Evolutionary conservation across 352 stramenopile species (phyloP), one percentile per base, ranked within the genome.

Genomic region (Plasmopara halstedii): DNA sequence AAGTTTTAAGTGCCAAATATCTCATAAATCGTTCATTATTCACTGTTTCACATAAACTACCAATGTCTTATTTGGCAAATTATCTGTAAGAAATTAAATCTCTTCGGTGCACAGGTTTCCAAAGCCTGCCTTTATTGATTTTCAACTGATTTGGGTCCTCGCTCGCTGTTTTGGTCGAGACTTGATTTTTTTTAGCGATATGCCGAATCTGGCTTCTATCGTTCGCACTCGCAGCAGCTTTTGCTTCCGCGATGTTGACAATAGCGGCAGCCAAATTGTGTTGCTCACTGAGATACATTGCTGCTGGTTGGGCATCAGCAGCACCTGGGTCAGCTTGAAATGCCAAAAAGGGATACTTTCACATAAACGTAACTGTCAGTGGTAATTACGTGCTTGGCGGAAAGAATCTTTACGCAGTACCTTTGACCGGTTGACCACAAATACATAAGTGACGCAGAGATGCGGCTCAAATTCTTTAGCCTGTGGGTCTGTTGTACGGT

Each of bases 401-500:
- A 1, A 13, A 55, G 4, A 46, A 8, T 20, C 33, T 6, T 7
- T 22, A 23, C 1, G 4, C 21, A 13, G 21, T 59, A 94, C 79
- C 61, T 87, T 88, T 18, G 45, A 49, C 14, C 82, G 75, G 56
- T 94, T 84, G 20, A 91, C 79, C 41, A 95, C 68, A 48, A 94
- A 95, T 18, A 88, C 67, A 56, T 92, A 95, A 10, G 80, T 93
- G 50, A 75, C 64, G 50, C 84, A 94, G 3, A 85, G 62, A 34
- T 90, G 73, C 2, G 83, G 56, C 48, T 95, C 81, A 39, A 93
- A 94, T 35, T 64, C 71, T 58, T 93, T 92, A 27, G 84, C 84
- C 26, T 79, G 64, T 25, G 82, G 83, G 55, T 94, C 80, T 4
- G 84, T 95, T 39, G 84, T 95, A 25, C 82, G 81, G 42, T 95